These are phyloP conservation scores for Eucalyptus cloeziana DNA, from an alignment of 345 rosid species.

Conservation along the genomic window DNA sequence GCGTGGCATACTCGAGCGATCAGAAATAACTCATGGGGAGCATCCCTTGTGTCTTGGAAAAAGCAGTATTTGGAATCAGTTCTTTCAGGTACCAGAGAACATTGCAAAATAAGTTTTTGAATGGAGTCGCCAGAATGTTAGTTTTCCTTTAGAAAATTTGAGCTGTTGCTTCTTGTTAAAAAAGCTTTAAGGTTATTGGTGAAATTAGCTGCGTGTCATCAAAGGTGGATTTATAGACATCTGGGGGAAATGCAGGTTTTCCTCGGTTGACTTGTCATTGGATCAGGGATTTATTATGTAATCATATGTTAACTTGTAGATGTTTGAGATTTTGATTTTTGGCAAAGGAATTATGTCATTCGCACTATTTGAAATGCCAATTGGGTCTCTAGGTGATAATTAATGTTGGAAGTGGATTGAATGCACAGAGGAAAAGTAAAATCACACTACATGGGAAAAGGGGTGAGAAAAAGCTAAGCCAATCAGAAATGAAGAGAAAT, in stretches of 20 bases:
- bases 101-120: neutral
- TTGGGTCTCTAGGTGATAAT: neutral
- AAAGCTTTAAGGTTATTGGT: neutral
- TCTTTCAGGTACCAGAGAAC: slow-evolving; percentile 63
- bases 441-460: neutral
- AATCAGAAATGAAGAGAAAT: neutral
- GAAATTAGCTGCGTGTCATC: neutral
- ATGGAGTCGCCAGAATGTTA: neutral
- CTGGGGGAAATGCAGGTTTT: neutral
- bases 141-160: neutral
- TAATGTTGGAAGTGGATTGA: neutral
- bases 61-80: slow-evolving; percentile 87
- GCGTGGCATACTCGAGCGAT: slow-evolving; percentile 57
- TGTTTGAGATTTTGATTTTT: neutral
- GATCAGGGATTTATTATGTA: neutral
- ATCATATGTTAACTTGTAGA: neutral
- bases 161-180: neutral
- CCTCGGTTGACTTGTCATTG: neutral
- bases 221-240: neutral
- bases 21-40: slow-evolving; percentile 72
- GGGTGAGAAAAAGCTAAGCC: neutral
- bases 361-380: neutral
- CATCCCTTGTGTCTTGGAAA: slow-evolving; percentile 94
- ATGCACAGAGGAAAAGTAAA: neutral
- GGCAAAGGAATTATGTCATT: neutral